Conservation (phyloP, 352 stramenopile species). For the Phytophthora megakarya region DNA sequence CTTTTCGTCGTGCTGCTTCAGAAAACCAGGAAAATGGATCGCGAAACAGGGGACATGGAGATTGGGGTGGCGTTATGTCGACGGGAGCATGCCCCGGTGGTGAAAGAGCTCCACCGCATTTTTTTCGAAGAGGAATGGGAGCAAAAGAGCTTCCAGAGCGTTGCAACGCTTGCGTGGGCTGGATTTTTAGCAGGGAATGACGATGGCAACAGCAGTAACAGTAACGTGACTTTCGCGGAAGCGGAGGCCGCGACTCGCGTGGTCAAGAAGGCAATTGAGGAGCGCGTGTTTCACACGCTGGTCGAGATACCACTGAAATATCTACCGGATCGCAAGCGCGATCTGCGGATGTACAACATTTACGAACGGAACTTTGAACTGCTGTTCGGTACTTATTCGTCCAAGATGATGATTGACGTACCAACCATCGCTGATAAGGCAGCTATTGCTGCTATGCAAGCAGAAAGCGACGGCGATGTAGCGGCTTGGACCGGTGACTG, state of each 20-base stretch:
- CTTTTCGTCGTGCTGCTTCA: slow-evolving; percentile 68
- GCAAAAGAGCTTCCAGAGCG: slow-evolving; percentile 67
- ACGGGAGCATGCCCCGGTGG: slow-evolving; percentile 51
- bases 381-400: slow-evolving; percentile 73
- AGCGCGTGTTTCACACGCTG: slow-evolving; percentile 70
- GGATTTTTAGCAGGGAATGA: slow-evolving; percentile 58
- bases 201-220: slow-evolving; percentile 36
- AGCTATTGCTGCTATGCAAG: slow-evolving; percentile 66
- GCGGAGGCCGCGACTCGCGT: slow-evolving; percentile 50
- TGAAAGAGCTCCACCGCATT: slow-evolving; percentile 65
- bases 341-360: slow-evolving; percentile 70
- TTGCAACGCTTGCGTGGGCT: slow-evolving; percentile 79
- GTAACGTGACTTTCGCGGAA: slow-evolving; percentile 59
- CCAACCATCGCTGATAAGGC: slow-evolving; percentile 75
- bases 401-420: slow-evolving; percentile 80
- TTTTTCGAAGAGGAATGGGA: slow-evolving; percentile 75
- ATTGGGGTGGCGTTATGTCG: slow-evolving; percentile 45
- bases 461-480: slow-evolving; percentile 62
- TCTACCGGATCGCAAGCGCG: slow-evolving; percentile 70
- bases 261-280: slow-evolving; percentile 76
- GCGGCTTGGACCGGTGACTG: slow-evolving; percentile 73
- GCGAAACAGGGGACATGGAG: slow-evolving; percentile 59
- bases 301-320: slow-evolving; percentile 80
- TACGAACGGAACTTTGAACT: slow-evolving; percentile 76
- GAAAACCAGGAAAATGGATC: slow-evolving; percentile 65